Conservation (phyloP, 371 early-diverging fungal genomes). For the Lichtheimia corymbifera region DNA sequence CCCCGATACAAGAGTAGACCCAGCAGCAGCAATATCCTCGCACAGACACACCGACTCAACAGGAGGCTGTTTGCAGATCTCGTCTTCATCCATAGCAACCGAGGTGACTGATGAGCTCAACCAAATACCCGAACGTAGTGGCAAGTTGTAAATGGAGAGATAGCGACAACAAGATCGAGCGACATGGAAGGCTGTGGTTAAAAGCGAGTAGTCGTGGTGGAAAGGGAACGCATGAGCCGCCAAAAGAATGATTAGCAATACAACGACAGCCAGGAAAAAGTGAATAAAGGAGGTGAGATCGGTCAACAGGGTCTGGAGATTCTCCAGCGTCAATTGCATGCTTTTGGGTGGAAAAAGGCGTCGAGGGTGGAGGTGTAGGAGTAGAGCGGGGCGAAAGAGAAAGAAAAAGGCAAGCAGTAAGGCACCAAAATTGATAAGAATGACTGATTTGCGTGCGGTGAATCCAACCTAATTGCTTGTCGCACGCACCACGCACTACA, state of each 20-base stretch:
- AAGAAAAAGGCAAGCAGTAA: neutral
- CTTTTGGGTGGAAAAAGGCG: neutral
- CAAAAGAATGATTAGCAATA: constrained; percentile 13
- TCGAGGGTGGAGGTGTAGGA: neutral
- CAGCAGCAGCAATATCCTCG: neutral
- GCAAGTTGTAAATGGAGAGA: neutral
- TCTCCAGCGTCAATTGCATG: constrained; percentile 24
- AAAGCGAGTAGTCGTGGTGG: constrained; percentile 15
- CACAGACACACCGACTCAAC: constrained; percentile 8
- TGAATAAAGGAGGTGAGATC: constrained; percentile 21
- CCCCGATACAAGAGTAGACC: constrained; percentile 49
- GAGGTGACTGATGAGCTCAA: neutral
- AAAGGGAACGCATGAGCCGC: constrained; percentile 15
- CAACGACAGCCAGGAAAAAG: constrained; percentile 14
- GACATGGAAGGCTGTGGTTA: constrained; percentile 1
- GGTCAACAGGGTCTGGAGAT: constrained; percentile 28
- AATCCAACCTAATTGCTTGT: too few species aligned
- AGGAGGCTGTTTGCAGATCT: neutral
- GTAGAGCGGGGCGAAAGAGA: neutral
- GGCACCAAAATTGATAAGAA: neutral
- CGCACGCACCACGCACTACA: too few species aligned
- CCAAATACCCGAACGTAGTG: neutral
- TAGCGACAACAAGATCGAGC: neutral
- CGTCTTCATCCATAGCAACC: neutral
- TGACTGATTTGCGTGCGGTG: neutral